These are phyloP conservation scores for Vigna reflexopilosa DNA, from an alignment of 306 rosid species.

Conservation along the genomic window DNA sequence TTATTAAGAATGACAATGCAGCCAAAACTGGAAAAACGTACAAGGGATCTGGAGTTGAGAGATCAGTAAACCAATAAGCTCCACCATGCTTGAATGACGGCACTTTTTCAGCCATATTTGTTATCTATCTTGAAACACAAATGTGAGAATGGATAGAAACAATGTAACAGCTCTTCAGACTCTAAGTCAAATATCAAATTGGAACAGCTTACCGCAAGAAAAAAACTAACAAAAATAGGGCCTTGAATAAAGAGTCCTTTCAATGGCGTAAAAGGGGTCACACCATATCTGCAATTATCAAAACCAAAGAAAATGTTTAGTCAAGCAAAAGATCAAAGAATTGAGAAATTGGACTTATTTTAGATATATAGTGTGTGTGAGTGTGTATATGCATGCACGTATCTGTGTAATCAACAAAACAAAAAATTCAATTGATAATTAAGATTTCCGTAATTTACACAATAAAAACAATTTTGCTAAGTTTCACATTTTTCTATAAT, in stretches of 20 bases:
- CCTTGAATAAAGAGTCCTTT: constrained; percentile 83
- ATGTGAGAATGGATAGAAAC: constrained; percentile 42
- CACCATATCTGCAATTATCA: constrained; percentile 72
- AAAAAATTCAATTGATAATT: too few species aligned
- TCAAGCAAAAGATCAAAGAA: constrained; percentile 32
- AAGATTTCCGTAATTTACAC: too few species aligned
- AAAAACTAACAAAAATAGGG: constrained; percentile 85
- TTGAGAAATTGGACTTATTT: constrained; percentile 31
- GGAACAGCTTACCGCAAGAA: constrained; percentile 77
- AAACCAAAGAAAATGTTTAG: constrained; percentile 42
- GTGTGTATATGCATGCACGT: too few species aligned
- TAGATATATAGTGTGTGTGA: too few species aligned
- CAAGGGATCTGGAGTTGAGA: constrained; percentile 77
- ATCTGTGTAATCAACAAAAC: too few species aligned
- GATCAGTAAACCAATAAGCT: constrained; percentile 90
- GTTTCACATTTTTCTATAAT: too few species aligned
- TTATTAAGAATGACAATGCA: constrained; percentile 76
- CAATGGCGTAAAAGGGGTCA: constrained; percentile 78
- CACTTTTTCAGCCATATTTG: constrained; percentile 87
- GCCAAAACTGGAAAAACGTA: constrained; percentile 79
- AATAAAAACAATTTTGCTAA: too few species aligned
- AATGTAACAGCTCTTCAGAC: constrained; percentile 32
- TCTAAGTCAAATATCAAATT: constrained; percentile 33
- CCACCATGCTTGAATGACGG: constrained; percentile 95
- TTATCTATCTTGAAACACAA: constrained; percentile 59